These are phyloP conservation scores for Thelonectria rubi DNA, from an alignment of 2,329 filamentous ascomycete genomes.

Conservation along the genomic window DNA sequence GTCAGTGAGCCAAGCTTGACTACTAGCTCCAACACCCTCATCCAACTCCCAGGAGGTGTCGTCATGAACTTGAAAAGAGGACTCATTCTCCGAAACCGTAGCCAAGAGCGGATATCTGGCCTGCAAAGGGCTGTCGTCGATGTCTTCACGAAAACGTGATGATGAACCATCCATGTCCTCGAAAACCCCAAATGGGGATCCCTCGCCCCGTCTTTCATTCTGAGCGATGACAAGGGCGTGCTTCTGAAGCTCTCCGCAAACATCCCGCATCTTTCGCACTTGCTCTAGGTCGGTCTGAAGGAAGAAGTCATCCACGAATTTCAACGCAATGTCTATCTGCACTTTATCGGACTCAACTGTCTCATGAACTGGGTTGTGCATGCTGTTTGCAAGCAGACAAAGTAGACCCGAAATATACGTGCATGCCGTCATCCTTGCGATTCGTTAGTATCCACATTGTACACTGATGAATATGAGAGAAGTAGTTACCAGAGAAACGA, in stretches of 20 bases:
- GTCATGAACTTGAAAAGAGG: background rate
- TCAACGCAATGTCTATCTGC: background rate
- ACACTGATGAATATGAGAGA: background rate
- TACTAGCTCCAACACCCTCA: background rate
- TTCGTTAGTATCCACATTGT: background rate
- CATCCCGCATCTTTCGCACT: background rate
- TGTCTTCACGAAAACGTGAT: background rate
- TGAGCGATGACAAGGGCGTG: background rate
- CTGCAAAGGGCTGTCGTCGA: background rate
- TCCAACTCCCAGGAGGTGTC: background rate
- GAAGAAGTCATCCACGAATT: slow-evolving; percentile 7
- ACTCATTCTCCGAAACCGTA: background rate
- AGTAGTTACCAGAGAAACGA: slow-evolving; percentile 9
- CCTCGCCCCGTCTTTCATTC: background rate
- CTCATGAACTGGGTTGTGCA: background rate
- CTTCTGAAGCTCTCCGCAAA: background rate
- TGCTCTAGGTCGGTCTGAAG: slow-evolving; percentile 1
- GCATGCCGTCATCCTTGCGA: slow-evolving; percentile 14
- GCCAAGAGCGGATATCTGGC: background rate
- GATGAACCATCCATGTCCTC: background rate
- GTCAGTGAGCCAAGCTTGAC: background rate
- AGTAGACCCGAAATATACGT: slow-evolving; percentile 1
- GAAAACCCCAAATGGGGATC: too few relatives aligned
- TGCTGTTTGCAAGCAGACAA: slow-evolving; percentile 7
- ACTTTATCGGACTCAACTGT: background rate